Evolutionary conservation across 176 grass and related monocot genomes (phyloP).

Genomic region (Carex littledalei): DNA sequence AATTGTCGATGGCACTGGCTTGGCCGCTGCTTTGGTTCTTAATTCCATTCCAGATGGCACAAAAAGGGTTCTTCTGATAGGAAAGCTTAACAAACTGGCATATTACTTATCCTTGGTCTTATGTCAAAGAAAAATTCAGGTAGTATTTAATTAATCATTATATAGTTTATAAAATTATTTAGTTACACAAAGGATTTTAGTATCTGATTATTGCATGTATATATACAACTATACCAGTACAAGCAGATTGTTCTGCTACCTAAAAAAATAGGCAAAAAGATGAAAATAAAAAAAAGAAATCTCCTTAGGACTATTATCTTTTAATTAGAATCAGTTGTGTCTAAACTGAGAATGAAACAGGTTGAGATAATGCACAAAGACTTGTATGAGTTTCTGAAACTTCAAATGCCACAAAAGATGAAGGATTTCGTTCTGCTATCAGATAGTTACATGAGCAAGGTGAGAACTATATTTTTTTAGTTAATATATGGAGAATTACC

Average conservation of each 20-base stretch:
- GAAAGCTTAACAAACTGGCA: slow-evolving; percentile 65
- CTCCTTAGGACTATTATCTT: neutral
- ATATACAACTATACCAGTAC: neutral
- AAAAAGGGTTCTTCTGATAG: slow-evolving; percentile 47
- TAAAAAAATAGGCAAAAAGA: neutral
- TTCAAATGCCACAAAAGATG: slow-evolving; percentile 42
- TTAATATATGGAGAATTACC: neutral
- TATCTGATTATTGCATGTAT: neutral
- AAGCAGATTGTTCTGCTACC: neutral
- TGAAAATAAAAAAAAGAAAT: neutral
- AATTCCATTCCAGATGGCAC: slow-evolving; percentile 51
- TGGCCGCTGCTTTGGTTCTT: slow-evolving; percentile 82
- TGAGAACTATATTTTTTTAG: neutral
- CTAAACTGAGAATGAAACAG: slow-evolving; percentile 28
- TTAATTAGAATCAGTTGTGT: neutral
- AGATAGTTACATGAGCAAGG: slow-evolving; percentile 23
- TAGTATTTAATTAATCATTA: slow-evolving; percentile 19
- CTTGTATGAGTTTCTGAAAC: slow-evolving; percentile 51
- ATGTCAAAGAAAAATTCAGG: slow-evolving; percentile 67
- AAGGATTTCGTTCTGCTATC: slow-evolving; percentile 43
- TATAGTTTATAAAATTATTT: neutral
- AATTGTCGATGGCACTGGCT: slow-evolving; percentile 79
- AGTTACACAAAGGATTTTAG: neutral
- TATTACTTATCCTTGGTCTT: slow-evolving; percentile 39
- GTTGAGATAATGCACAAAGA: slow-evolving; percentile 58